Base-by-base conservation (phyloP, 2,329 filamentous ascomycete genomes). In the Hortaea sp. region DNA sequence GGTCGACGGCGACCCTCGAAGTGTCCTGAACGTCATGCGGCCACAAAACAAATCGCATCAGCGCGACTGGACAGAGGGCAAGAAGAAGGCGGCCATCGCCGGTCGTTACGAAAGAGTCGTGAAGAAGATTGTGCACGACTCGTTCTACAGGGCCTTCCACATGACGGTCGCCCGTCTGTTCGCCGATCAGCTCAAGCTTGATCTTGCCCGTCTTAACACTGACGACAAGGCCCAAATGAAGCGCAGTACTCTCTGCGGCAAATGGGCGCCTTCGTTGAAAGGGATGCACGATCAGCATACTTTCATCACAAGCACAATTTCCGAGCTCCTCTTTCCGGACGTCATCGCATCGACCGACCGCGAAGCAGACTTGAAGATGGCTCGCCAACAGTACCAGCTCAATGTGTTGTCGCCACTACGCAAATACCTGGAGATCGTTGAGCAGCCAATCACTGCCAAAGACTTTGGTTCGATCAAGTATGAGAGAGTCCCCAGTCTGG, bases 261-360 rank as follows among this genome's bases (percentile, higher is more conserved):
- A 82, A 50, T 81, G 78, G 78, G 75, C 77, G 1, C 78, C 78
- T 1, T 71, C 72, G 0, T 67, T 72, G 12, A 69, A 70, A 31
- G 68, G 66, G 34, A 76, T 77, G 52, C 77, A 80, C 52, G 78
- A 81, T 59, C 71, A 72, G 51, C 72, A 78, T 50, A 81, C 78
- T 2, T 72, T 73, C 51, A 69, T 81, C 49, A 67, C 73, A 30
- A 75, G 72, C 40, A 71, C 74, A 9, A 79, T 81, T 46, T 73
- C 77, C 5, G 77, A 81, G 59, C 63, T 75, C 9, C 54, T 80
- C 6, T 69, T 73, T 49, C 69, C 73, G 0, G 52, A 63, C 4
- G 46, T 62, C n/a, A 59, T 60, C 1, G n/a, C 7, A 9, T 35
- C 32, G 9, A 60, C 63, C 1, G 50, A 58, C 44, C 70, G 76